Conservation (phyloP, 768 basidiomycete species). For the Multifurca ochricompacta region DNA sequence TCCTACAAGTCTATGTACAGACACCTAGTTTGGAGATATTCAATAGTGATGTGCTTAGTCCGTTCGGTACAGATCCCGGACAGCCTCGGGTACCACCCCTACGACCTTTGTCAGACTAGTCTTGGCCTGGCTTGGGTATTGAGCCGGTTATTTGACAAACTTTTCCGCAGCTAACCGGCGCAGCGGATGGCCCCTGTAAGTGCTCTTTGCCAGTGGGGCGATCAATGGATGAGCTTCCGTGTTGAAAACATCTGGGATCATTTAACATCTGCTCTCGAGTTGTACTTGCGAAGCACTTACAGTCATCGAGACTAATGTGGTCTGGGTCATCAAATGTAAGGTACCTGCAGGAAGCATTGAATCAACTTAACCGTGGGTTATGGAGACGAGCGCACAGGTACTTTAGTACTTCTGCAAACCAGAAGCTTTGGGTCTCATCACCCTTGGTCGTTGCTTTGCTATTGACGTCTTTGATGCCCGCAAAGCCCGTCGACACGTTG, state of each 20-base stretch:
- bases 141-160: slow-evolving; percentile 17
- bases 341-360: slow-evolving; percentile 42
- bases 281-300: slow-evolving; percentile 31
- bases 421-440: slow-evolving; percentile 63
- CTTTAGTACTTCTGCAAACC: slow-evolving; percentile 71
- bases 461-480: slow-evolving; percentile 52
- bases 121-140: slow-evolving; percentile 26
- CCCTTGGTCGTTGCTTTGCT: slow-evolving; percentile 33
- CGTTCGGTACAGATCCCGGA: not conserved
- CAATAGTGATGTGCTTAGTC: not conserved
- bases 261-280: not conserved
- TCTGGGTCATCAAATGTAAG: slow-evolving; percentile 67
- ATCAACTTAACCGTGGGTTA: too few species aligned
- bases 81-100: not conserved
- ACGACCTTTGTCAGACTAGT: not conserved
- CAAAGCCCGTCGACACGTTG: slow-evolving; percentile 40
- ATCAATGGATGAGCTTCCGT: slow-evolving; percentile 13
- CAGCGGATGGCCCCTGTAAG: slow-evolving; percentile 28
- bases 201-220: slow-evolving; percentile 18
- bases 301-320: slow-evolving; percentile 57
- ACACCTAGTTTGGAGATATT: not conserved
- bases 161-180: slow-evolving; percentile 12
- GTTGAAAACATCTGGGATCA: slow-evolving; percentile 34
- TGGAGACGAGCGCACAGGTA: slow-evolving; percentile 54
- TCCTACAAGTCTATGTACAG: not conserved